Base-by-base conservation (phyloP, 129 eudicot genomes). In the Solidago caesia region DNA sequence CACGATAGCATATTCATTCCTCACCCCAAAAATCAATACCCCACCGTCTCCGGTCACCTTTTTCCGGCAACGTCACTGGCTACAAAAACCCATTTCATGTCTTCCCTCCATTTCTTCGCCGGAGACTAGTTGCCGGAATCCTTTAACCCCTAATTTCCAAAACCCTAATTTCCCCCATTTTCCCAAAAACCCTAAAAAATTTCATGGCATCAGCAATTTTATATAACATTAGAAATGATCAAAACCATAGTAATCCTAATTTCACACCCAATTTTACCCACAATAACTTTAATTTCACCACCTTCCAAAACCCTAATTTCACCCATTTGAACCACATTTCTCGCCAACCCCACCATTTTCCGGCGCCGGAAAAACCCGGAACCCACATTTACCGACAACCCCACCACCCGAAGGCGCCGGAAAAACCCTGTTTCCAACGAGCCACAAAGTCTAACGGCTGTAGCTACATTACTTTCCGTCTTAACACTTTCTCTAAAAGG, bases 121-220 rank as follows among this genome's bases (percentile, higher is more conserved):
- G 88, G 83, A 25, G 83, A 84, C 70, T 73, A 70, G 77, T 16
- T 4, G 33, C 46, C 69, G 56, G 70, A 33, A 60, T 6, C 25
- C 59, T 7, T 25, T 4, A 16, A 44, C 25, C 16, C n/a, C 4
- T 0, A 48, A 13, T 41, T 68, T 61, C 45, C 47, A 33, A 45
- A 27, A 47, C 3, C 21, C 53, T 59, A 3, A 64, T 12, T 2
- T 9, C 16, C 1, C 6, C 10, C 4, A 9, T 16, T 44, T 6
- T 57, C 21, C 2, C 39, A 33, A 33, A 33, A 33, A 33, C 39
- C 39, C 39, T 33, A 33, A 33, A 33, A 33, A 33, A 0, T 62
- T 39, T 63, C 33, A 87, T 87, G 92, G 86, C 92, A 44, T 87
- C 92, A 44, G 89, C 87, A 4, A 74, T 87, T 27, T 47, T 87